These are phyloP conservation scores for Dujonia santamariae DNA, from an alignment of 1,139 yeast species.

Conservation along the genomic window DNA sequence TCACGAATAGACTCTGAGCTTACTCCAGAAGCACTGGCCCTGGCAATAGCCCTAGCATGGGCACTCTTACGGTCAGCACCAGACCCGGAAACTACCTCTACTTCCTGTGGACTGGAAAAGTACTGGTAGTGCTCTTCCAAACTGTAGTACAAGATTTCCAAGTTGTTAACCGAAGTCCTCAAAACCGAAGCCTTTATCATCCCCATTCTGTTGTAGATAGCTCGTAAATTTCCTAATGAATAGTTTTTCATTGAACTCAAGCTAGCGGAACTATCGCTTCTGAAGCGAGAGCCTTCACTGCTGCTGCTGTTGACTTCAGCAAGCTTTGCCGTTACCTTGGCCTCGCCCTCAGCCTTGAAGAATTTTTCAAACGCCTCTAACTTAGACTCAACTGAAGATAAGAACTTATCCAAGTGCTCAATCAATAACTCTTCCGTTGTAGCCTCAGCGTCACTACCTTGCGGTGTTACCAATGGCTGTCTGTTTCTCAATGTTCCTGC, in stretches of 20 bases:
- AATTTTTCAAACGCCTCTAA: conserved; percentile 52
- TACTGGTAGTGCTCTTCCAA: conserved; percentile 56
- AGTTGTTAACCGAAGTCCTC: conserved; percentile 40
- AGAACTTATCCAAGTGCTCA: conserved; percentile 49
- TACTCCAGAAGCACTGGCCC: conserved; percentile 9
- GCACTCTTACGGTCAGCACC: background rate
- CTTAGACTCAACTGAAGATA: conserved; percentile 52
- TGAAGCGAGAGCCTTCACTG: conserved; percentile 10
- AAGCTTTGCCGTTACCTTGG: conserved; percentile 13
- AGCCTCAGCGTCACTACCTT: conserved; percentile 1
- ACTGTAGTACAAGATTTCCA: conserved; percentile 47
- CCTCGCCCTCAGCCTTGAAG: conserved; percentile 31
- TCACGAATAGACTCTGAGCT: conserved; percentile 32
- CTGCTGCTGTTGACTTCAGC: conserved; percentile 4
- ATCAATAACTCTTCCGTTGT: conserved; percentile 48
- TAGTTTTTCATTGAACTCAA: conserved; percentile 30
- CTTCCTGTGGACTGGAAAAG: conserved; percentile 24
- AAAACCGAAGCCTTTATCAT: conserved; percentile 42
- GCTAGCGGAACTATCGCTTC: conserved; percentile 27
- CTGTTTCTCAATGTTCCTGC: background rate
- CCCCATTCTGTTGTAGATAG: conserved; percentile 41
- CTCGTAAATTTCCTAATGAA: conserved; percentile 32
- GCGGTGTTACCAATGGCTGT: background rate
- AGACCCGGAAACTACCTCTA: background rate
- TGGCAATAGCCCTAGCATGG: conserved; percentile 9